These are phyloP conservation scores for Punctularia strigosozonata DNA, from an alignment of 768 basidiomycete species.

Conservation along the genomic window DNA sequence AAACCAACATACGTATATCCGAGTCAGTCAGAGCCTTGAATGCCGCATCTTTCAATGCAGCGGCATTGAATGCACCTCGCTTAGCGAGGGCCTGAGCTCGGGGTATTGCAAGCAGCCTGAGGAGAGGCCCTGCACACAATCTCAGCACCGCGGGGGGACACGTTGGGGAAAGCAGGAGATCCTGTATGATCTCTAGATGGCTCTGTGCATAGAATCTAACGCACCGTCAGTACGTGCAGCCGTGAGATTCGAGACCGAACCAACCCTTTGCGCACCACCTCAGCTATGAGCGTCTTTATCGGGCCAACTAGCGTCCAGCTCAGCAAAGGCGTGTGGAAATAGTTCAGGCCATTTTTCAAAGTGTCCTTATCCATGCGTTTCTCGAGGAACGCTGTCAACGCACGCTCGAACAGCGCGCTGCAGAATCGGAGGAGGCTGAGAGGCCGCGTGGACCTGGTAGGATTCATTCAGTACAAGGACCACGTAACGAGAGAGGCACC, in stretches of 20 bases:
- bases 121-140: slow-evolving; percentile 46
- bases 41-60: slow-evolving; percentile 20
- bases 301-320: slow-evolving; percentile 76
- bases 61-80: slow-evolving; percentile 14
- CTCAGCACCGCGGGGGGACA: slow-evolving; percentile 58
- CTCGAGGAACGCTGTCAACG: slow-evolving; percentile 34
- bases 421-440: slow-evolving; percentile 56
- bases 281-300: slow-evolving; percentile 47
- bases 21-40: background rate
- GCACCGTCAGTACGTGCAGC: slow-evolving; percentile 2
- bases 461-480: background rate
- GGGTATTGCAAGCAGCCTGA: slow-evolving; percentile 31
- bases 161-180: slow-evolving; percentile 45
- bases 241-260: background rate
- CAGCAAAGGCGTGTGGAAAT: slow-evolving; percentile 61
- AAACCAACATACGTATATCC: too few relatives aligned
- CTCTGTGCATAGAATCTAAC: slow-evolving; percentile 33
- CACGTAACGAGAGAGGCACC: background rate
- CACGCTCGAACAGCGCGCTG: slow-evolving; percentile 52
- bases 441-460: slow-evolving; percentile 53
- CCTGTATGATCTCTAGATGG: slow-evolving; percentile 57
- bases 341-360: slow-evolving; percentile 64
- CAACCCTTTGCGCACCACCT: slow-evolving; percentile 47
- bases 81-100: slow-evolving; percentile 18
- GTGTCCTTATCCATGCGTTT: slow-evolving; percentile 56